These are phyloP conservation scores for Sanghuangporus weigelae DNA, from an alignment of 1,284 basidiomycete species.

Conservation along the genomic window DNA sequence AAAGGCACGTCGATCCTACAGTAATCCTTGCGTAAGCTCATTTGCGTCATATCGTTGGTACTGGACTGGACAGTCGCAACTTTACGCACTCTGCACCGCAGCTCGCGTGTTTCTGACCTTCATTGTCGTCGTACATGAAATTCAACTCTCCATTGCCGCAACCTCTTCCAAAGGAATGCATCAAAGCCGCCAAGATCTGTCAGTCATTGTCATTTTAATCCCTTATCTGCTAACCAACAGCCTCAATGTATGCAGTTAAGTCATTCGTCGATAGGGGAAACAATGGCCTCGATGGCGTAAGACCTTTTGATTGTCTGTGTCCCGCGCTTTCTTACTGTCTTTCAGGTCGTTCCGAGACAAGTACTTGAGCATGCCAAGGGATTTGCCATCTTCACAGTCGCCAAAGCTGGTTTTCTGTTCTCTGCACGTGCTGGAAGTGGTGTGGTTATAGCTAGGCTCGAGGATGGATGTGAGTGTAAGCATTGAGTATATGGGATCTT, in stretches of 20 bases:
- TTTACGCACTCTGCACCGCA: not conserved
- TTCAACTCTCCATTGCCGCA: constrained; percentile 66
- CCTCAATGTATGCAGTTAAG: constrained; percentile 41
- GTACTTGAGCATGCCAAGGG: constrained; percentile 76
- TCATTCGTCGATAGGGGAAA: constrained; percentile 69
- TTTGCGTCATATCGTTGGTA: not conserved
- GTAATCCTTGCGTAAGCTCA: too few species aligned
- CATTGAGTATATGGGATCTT: not conserved
- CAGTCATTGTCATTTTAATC: constrained; percentile 24
- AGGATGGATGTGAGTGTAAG: constrained; percentile 70
- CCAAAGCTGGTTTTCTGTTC: constrained; percentile 76
- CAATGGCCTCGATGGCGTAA: constrained; percentile 66
- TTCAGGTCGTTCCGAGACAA: constrained; percentile 56
- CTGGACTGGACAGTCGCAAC: not conserved
- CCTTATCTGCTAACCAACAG: constrained; percentile 15
- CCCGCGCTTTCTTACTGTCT: not conserved
- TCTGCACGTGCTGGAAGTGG: constrained; percentile 84
- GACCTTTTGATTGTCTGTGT: constrained; percentile 11
- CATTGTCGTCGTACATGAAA: constrained; percentile 40
- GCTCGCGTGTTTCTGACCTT: constrained; percentile 3
- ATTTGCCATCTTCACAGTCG: constrained; percentile 78
- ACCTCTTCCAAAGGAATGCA: constrained; percentile 65
- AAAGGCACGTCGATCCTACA: not conserved
- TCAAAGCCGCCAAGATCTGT: constrained; percentile 74
- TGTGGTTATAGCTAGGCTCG: constrained; percentile 83